Evolutionary conservation across 176 grass and related monocot species (phyloP), one percentile per base, ranked within the genome.

Genomic region (Miscanthus lutarioriparius): DNA sequence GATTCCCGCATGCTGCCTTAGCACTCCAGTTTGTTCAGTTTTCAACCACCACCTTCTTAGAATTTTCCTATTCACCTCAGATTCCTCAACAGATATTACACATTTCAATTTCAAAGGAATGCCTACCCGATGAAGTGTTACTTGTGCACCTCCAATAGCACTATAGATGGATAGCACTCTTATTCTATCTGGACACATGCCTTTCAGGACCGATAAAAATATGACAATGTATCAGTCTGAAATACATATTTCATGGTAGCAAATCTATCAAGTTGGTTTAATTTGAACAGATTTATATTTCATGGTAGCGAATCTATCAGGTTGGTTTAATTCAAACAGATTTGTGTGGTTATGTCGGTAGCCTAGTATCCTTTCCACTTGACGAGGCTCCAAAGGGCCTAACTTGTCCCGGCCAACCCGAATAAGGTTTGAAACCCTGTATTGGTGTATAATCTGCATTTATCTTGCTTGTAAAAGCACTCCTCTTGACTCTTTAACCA

Each of bases 61-160:
- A 70, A 99, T 94, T 36, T 76, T 96, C 66, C 89, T 87, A 14
- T 95, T 88, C 19, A 81, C 40, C 8, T 94, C 91, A 43, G 93
- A 94, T 47, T 90, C 70, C 68, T 99, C 96, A 19, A 99, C 86
- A 6, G 93, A 92, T 16, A 99, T 84, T 8, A 99, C 72, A 48
- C 89, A 99, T 45, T 86, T 92, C 2, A 99, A 99, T 45, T 86
- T 92, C 2, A 99, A 58, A 28, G n/a, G 86, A 80, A 97, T 88
- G 20, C 95, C 95, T 16, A 97, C 85, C 25, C 85, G 81, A 81
- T 95, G 76, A 0, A 97, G 59, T 28, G 90, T 83, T 36, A 97
- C 64, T 82, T 93, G 90, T 76, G 79, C 85, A 28, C 95, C 95
- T 70, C 95, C 95, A 59, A 90, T 91, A 67, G 91, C 92, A 75